phyloP scores from a whole-genome alignment of 768 basidiomycete species.

The Termitomyces bulborhizus region DNA sequence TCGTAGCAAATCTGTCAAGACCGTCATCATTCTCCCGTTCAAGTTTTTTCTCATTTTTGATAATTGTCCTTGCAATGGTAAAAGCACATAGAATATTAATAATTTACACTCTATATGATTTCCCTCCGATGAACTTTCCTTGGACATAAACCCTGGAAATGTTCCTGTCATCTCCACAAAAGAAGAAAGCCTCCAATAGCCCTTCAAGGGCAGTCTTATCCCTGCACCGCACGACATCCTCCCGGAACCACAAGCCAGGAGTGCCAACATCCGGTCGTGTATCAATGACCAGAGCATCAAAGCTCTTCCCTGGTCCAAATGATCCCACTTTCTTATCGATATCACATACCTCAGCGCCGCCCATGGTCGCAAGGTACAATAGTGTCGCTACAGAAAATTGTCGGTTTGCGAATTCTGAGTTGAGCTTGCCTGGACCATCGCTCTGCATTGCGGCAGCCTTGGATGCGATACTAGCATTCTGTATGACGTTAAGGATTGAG shows the following conservation, averaged over 20 bases:
- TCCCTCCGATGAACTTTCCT: conserved; percentile 73
- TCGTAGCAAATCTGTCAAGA: neutral
- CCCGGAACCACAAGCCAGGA: conserved; percentile 49
- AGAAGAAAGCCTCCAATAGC: conserved; percentile 79
- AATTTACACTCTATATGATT: conserved; percentile 19
- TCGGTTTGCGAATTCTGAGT: conserved; percentile 38
- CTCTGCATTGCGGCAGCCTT: conserved; percentile 61
- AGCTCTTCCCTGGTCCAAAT: conserved; percentile 76
- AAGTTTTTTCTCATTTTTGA: too few species aligned
- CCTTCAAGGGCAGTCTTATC: conserved; percentile 20
- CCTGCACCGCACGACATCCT: conserved; percentile 25
- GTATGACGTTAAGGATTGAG: conserved; percentile 72
- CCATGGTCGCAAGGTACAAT: conserved; percentile 86
- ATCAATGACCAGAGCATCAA: conserved; percentile 81
- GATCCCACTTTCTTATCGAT: conserved; percentile 67
- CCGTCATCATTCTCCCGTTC: too few species aligned
- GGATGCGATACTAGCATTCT: conserved; percentile 72
- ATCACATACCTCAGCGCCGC: conserved; percentile 81
- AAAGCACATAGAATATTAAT: neutral
- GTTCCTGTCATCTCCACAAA: conserved; percentile 84
- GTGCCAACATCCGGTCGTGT: conserved; percentile 47
- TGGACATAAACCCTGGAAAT: conserved; percentile 80
- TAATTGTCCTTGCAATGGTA: neutral
- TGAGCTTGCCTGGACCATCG: neutral
- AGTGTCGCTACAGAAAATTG: conserved; percentile 71